These are phyloP conservation scores for Geotrichum cucujoidarum DNA, from an alignment of 1,139 yeast genomes.

Conservation along the genomic window DNA sequence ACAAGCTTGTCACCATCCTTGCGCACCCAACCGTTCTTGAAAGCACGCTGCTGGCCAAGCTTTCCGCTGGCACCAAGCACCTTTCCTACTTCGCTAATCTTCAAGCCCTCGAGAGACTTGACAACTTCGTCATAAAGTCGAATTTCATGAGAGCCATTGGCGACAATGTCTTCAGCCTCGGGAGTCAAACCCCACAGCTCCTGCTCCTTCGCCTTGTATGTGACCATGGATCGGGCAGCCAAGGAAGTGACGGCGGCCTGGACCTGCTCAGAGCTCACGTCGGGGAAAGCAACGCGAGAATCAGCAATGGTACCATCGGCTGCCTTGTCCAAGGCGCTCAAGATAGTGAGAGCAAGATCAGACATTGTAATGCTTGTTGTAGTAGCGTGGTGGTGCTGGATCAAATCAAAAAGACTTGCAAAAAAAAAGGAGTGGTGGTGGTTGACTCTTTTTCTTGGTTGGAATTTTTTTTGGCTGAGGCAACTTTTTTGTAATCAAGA, in stretches of 20 bases:
- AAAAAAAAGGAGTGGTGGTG: slow-evolving; percentile 9
- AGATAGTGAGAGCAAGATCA: slow-evolving; percentile 53
- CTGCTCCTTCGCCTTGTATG: slow-evolving; percentile 65
- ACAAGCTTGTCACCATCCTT: slow-evolving; percentile 80
- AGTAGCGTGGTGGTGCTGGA: neutral
- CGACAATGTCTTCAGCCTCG: slow-evolving; percentile 78
- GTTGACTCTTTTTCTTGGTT: slow-evolving; percentile 7
- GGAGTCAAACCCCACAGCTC: slow-evolving; percentile 71
- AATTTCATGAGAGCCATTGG: slow-evolving; percentile 84
- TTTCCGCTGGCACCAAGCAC: slow-evolving; percentile 79
- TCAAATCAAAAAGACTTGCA: neutral
- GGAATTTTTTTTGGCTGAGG: slow-evolving; percentile 1
- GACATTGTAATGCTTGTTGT: slow-evolving; percentile 24
- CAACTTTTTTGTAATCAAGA: neutral
- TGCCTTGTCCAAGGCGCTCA: slow-evolving; percentile 55
- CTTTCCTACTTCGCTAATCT: slow-evolving; percentile 71
- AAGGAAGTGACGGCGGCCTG: slow-evolving; percentile 82
- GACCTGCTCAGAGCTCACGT: slow-evolving; percentile 48
- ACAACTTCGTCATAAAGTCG: slow-evolving; percentile 74
- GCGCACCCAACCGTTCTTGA: slow-evolving; percentile 93
- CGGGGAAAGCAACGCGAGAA: slow-evolving; percentile 56
- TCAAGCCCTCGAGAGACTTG: slow-evolving; percentile 70
- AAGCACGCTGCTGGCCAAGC: slow-evolving; percentile 96
- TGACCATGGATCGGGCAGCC: slow-evolving; percentile 77
- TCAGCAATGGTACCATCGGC: slow-evolving; percentile 54